phyloP scores from a whole-genome alignment of 1,284 basidiomycete genomes.

The Lignosus rhinocerotis region DNA sequence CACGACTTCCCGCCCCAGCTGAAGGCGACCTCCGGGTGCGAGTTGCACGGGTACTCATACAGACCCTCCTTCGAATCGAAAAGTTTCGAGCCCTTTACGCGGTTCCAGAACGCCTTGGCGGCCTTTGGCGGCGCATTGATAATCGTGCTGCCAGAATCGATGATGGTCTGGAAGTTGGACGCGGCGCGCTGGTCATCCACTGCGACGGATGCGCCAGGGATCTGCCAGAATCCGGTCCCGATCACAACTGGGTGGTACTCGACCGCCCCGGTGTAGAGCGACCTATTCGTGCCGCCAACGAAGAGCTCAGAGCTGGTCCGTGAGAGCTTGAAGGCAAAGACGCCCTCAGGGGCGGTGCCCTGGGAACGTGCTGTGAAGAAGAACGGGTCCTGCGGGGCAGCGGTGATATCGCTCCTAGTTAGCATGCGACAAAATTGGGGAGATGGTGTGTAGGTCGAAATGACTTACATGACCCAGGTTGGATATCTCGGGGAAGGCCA shows the following conservation, averaged over 20 bases:
- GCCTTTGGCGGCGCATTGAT: constrained; percentile 12
- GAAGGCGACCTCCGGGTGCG: constrained; percentile 16
- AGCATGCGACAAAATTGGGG: background rate
- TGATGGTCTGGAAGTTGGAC: constrained; percentile 25
- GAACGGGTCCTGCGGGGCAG: background rate
- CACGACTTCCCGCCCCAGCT: constrained; percentile 21
- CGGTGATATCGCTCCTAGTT: background rate
- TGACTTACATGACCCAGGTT: constrained; percentile 19
- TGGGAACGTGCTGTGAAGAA: constrained; percentile 34
- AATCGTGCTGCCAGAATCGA: constrained; percentile 25
- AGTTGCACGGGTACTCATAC: constrained; percentile 17
- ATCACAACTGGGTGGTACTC: constrained; percentile 37
- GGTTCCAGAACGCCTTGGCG: constrained; percentile 14
- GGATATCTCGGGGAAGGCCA: constrained; percentile 35
- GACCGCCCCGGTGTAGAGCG: constrained; percentile 38
- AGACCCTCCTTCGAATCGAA: constrained; percentile 10
- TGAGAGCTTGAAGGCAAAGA: constrained; percentile 49
- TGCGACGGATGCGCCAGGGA: constrained; percentile 17
- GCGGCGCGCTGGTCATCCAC: constrained; percentile 8
- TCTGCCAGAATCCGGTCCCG: constrained; percentile 25
- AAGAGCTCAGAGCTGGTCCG: constrained; percentile 46
- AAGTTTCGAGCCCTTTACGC: constrained; percentile 10
- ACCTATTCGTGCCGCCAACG: constrained; percentile 46
- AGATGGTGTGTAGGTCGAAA: background rate
- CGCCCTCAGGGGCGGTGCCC: constrained; percentile 31